Evolutionary conservation across 2,329 filamentous ascomycete genomes (phyloP), one percentile per base, ranked within the genome.

Genomic region (Xylariaceae sp.): DNA sequence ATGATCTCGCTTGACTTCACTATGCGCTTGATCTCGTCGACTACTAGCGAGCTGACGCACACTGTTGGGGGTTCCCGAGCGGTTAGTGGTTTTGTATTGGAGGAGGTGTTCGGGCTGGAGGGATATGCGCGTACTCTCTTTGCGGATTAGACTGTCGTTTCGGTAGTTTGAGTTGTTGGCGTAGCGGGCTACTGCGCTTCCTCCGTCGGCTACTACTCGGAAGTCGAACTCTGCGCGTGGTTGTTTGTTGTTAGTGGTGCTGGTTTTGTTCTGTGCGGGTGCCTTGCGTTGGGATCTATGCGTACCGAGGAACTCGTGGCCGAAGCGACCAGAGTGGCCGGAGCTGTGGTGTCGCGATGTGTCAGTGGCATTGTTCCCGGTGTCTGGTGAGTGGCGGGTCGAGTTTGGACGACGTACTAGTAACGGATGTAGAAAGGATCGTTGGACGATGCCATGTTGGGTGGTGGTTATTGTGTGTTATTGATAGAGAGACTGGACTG

Each of bases 121-220:
- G 39, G 39, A 42, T 42, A 29, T 51, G 30, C 40, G 72, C 91
- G 64, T 78, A 96, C 94, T 99, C 78, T 99, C 94, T 92, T 99
- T 99, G 61, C 94, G 88, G 69, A 99, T 99, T 64, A 99, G 77
- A 59, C 92, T 96, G 71, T 99, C 94, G 74, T 99, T 99, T 68
- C 94, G 86, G 76, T 99, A 99, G 75, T 99, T 99, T 54, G 92
- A 97, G 74, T 99, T 99, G 80, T 99, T 99, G 61, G 94, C 94
- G 75, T 99, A 99, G 73, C 94, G 86, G 30, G 92, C 91, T 49
- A 94, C 89, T 7, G 94, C 94, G 69, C 92, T 96, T 57, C 89
- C 85, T 48, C 94, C 94, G 70, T 99, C 94, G 51, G 90, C 90
- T 43, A 97, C 83, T 21, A 91, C 89, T 52, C 92, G 84, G 67